A percentile compares a stretch with the other conserved stretches of the same genome.
phyloP scores from a whole-genome alignment of 148 eudicot genomes.

The Pharnaceum exiguum region DNA sequence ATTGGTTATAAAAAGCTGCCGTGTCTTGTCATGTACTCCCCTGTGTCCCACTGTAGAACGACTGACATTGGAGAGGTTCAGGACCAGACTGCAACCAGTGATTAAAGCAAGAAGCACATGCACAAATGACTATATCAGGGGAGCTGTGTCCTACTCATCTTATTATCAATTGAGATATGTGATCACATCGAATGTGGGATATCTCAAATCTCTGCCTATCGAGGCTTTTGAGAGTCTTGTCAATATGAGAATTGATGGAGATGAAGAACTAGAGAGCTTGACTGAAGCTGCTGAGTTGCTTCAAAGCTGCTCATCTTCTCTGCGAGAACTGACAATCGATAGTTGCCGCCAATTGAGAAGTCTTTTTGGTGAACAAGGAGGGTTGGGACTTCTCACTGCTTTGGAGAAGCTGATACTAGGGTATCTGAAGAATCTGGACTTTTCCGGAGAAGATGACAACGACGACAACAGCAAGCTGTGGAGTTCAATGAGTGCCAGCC shows the following conservation, averaged over 20 bases:
- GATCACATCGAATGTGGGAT: background rate
- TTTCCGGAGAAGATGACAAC: background rate
- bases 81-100: no score
- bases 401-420: constrained; percentile 12
- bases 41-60: background rate
- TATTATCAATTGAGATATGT: background rate
- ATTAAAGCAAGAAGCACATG: no score
- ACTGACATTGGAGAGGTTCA: background rate
- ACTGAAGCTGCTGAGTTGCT: constrained; percentile 10
- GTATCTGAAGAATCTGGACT: background rate
- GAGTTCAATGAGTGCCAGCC: no score
- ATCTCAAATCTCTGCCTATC: background rate
- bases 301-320: constrained; percentile 17
- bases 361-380: background rate
- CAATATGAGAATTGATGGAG: background rate
- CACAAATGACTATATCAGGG: no score
- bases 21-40: background rate
- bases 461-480: no score
- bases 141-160: no score
- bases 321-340: background rate
- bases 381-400: constrained; percentile 15
- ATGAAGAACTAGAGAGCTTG: background rate
- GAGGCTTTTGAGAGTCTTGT: background rate
- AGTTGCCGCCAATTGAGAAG: background rate
- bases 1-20: background rate